phyloP scores from a whole-genome alignment of 352 stramenopile genomes.

The Aphanomyces euteiches region DNA sequence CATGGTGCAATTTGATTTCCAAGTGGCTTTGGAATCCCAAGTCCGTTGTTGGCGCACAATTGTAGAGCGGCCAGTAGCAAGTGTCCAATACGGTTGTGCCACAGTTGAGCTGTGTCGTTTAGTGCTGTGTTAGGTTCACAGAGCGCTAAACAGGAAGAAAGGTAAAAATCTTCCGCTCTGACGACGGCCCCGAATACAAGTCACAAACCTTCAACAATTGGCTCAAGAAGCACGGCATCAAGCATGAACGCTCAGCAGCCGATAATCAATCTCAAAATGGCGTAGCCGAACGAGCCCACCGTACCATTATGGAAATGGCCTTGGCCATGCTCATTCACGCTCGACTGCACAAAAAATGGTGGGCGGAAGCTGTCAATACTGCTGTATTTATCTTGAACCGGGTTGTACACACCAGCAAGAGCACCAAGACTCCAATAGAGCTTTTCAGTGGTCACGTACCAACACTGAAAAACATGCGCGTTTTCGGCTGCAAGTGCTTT shows the following conservation, averaged over 20 bases:
- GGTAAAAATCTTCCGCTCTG: constrained; percentile 34
- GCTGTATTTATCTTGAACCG: constrained; percentile 37
- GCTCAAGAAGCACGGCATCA: constrained; percentile 32
- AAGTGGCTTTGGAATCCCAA: constrained; percentile 3
- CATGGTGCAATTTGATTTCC: not conserved
- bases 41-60: not conserved
- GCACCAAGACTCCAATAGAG: constrained; percentile 31
- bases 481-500: constrained; percentile 37
- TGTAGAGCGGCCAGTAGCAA: not conserved
- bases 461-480: constrained; percentile 29
- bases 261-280: constrained; percentile 41
- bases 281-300: constrained; percentile 38
- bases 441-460: constrained; percentile 31
- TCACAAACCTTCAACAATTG: constrained; percentile 31
- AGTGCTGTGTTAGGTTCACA: not conserved
- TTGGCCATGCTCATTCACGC: constrained; percentile 36
- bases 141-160: constrained; percentile 32
- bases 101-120: not conserved
- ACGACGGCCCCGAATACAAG: constrained; percentile 37
- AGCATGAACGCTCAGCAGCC: constrained; percentile 33
- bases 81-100: constrained; percentile 15
- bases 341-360: constrained; percentile 31
- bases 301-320: constrained; percentile 35
- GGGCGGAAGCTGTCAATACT: constrained; percentile 37
- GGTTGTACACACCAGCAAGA: constrained; percentile 10